Percentiles rank a stretch among this genome's conserved stretches.
phyloP scores from a whole-genome alignment of 257 asterid genomes.

The Przewalskia tangutica region DNA sequence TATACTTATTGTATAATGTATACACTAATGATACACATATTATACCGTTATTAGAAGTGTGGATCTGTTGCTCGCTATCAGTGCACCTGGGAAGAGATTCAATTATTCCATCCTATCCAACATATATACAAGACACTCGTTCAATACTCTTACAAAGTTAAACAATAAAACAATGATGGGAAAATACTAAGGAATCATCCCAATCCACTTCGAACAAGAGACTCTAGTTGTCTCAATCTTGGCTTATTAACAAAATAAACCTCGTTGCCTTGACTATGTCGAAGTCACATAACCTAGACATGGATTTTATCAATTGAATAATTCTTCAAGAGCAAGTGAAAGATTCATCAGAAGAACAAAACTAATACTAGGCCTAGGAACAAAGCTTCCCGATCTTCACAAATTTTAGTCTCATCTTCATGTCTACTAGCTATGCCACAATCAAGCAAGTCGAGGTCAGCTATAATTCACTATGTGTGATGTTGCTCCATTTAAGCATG shows the following conservation, averaged over 20 bases:
- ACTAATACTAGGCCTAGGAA: neutral
- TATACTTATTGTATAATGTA: no score
- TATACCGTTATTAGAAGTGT: no score
- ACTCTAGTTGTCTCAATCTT: neutral
- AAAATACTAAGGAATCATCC: no score
- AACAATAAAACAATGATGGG: no score
- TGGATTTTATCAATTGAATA: neutral
- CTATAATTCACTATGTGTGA: neutral
- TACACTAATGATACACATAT: no score
- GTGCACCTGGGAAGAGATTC: no score
- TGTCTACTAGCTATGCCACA: slow-evolving; percentile 1
- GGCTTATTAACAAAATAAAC: neutral
- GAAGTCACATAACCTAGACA: neutral
- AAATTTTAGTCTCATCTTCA: slow-evolving; percentile 17
- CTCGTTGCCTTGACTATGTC: neutral
- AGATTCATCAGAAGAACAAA: neutral
- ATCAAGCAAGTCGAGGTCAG: neutral
- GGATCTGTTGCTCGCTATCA: no score
- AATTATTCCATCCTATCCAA: no score
- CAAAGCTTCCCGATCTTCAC: slow-evolving; percentile 6
- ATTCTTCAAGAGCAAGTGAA: neutral
- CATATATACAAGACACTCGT: no score
- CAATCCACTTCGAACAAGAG: no score
- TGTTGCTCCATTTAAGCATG: neutral
- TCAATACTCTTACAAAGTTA: no score